These are phyloP conservation scores for Scheffersomyces illinoinensis DNA, from an alignment of 1,139 yeast genomes.

Conservation along the genomic window DNA sequence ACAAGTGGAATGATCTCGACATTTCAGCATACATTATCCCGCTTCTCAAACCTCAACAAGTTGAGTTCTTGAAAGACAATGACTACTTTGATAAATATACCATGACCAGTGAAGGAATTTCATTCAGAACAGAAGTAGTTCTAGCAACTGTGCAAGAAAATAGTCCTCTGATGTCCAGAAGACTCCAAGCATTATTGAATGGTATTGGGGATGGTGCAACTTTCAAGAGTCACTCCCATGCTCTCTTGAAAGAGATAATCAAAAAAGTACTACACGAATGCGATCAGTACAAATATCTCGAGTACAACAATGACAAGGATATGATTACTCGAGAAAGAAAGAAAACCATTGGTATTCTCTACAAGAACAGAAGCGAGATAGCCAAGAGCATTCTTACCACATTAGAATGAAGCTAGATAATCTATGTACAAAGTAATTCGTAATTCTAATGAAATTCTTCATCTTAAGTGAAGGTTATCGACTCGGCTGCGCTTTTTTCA, in stretches of 20 bases:
- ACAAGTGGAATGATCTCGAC: constrained; percentile 74
- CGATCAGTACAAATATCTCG: constrained; percentile 16
- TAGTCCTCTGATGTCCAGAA: constrained; percentile 32
- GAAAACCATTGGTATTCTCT: constrained; percentile 22
- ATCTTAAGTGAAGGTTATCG: not conserved
- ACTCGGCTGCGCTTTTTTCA: constrained; percentile 22
- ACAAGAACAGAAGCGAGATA: constrained; percentile 23
- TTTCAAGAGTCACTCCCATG: constrained; percentile 31
- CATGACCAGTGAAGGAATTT: constrained; percentile 48
- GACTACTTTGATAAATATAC: constrained; percentile 79
- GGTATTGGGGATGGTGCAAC: constrained; percentile 42
- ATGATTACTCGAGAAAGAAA: constrained; percentile 12
- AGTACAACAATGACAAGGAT: constrained; percentile 17
- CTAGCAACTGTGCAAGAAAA: constrained; percentile 60
- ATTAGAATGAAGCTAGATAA: not conserved
- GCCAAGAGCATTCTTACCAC: constrained; percentile 13
- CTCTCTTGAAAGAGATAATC: constrained; percentile 36
- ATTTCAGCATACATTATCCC: constrained; percentile 44
- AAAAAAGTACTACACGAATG: constrained; percentile 23
- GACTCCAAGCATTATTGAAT: constrained; percentile 25
- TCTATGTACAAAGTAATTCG: not conserved
- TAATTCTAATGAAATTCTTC: not conserved
- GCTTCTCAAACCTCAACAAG: constrained; percentile 39
- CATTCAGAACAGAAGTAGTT: constrained; percentile 78
- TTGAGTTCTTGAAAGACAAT: constrained; percentile 45